A percentile compares a stretch with the other conserved stretches of the same genome.
These are phyloP conservation scores for Pezicula rhizophila DNA, from an alignment of 2,329 filamentous ascomycete genomes.

Conservation along the genomic window DNA sequence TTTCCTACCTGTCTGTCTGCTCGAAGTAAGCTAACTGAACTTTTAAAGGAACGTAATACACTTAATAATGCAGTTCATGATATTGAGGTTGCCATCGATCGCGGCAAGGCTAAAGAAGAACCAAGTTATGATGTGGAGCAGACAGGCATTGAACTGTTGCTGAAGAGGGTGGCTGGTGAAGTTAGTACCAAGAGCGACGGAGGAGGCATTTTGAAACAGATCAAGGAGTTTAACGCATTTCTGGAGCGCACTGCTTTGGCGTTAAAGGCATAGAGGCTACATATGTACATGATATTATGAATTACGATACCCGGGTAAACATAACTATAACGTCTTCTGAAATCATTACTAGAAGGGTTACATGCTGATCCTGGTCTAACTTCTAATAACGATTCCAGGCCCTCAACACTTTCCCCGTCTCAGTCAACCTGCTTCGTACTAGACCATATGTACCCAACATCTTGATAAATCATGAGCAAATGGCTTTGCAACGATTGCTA, in stretches of 20 bases:
- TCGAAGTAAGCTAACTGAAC: constrained; percentile 10
- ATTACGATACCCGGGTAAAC: constrained; percentile 5
- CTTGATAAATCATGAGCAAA: too few relatives aligned
- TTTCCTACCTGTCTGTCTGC: not conserved
- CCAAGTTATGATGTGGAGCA: constrained; percentile 45
- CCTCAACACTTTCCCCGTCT: too few relatives aligned
- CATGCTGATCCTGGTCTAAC: too few relatives aligned
- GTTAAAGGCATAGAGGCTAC: constrained; percentile 36
- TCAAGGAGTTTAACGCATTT: constrained; percentile 57
- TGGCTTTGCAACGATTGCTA: too few relatives aligned
- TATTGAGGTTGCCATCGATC: constrained; percentile 51
- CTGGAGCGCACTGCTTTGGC: constrained; percentile 53
- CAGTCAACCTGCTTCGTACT: too few relatives aligned
- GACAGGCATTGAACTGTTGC: constrained; percentile 50
- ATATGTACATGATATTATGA: constrained; percentile 3
- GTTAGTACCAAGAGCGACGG: constrained; percentile 42
- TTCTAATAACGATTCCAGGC: too few relatives aligned
- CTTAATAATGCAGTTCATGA: constrained; percentile 56
- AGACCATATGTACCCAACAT: too few relatives aligned
- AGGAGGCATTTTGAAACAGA: constrained; percentile 49
- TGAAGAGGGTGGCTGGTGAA: constrained; percentile 49
- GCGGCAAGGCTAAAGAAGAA: constrained; percentile 41
- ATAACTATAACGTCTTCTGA: too few relatives aligned
- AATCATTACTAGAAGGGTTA: too few relatives aligned
- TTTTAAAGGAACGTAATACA: constrained; percentile 37